These are phyloP conservation scores for Saturnispora zaruensis DNA, from an alignment of 805 yeast genomes.

Conservation along the genomic window DNA sequence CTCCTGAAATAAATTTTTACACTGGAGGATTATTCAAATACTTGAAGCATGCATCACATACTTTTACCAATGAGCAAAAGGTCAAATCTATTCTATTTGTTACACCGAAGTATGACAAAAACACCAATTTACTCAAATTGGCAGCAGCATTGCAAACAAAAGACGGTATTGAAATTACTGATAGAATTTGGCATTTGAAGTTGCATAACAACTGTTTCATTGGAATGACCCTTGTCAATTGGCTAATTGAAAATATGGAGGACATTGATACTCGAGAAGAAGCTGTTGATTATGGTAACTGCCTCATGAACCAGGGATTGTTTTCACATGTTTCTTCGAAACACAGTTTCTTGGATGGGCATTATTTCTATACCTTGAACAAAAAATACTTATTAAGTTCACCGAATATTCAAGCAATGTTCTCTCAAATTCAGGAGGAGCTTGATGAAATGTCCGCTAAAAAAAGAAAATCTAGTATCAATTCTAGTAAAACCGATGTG, in stretches of 20 bases:
- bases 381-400: constrained; percentile 35
- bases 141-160: constrained; percentile 60
- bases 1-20: constrained; percentile 75
- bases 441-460: neutral
- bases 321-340: constrained; percentile 76
- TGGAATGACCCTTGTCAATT: constrained; percentile 78
- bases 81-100: constrained; percentile 17
- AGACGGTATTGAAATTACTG: constrained; percentile 58
- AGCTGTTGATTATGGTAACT: constrained; percentile 74
- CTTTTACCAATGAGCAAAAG: constrained; percentile 3
- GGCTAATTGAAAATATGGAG: constrained; percentile 71
- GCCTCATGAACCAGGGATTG: constrained; percentile 60
- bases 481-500: constrained; percentile 3
- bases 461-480: constrained; percentile 5
- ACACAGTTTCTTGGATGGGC: constrained; percentile 85
- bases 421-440: constrained; percentile 4
- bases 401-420: constrained; percentile 5
- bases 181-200: constrained; percentile 87
- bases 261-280: constrained; percentile 79
- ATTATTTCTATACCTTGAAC: constrained; percentile 73
- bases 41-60: constrained; percentile 30
- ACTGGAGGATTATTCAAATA: constrained; percentile 76
- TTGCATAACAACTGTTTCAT: constrained; percentile 68
- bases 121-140: constrained; percentile 42
- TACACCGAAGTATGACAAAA: constrained; percentile 36